Conservation (phyloP, 2,329 filamentous ascomycete genomes). For the Aspergillus flavus region DNA sequence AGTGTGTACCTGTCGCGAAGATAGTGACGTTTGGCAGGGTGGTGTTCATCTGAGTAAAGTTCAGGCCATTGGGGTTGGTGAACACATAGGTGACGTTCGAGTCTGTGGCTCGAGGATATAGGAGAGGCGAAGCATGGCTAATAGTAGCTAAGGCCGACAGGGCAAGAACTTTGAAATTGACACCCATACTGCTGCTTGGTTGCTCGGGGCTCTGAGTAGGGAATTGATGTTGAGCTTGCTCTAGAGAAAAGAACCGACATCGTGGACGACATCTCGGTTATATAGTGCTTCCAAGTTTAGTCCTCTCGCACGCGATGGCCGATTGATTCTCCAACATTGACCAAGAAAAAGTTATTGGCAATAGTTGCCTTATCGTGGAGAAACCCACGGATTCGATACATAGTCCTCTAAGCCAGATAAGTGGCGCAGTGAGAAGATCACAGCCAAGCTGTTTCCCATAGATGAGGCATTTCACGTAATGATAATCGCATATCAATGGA, state of each 20-base stretch:
- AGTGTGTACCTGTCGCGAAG: conserved; percentile 23
- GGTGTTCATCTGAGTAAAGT: conserved; percentile 30
- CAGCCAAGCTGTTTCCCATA: neutral
- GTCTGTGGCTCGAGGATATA: conserved; percentile 19
- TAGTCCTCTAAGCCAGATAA: neutral
- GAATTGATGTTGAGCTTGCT: neutral
- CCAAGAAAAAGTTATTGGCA: neutral
- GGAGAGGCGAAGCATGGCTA: conserved; percentile 25
- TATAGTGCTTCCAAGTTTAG: neutral
- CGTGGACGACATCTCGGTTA: neutral
- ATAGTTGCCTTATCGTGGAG: conserved; percentile 1
- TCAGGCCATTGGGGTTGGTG: conserved; percentile 30
- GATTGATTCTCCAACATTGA: neutral
- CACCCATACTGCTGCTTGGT: conserved; percentile 16
- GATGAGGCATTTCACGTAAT: conserved; percentile 9
- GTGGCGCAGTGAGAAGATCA: neutral
- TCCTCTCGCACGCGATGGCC: neutral
- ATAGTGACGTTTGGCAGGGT: conserved; percentile 30
- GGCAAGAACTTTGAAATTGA: conserved; percentile 19
- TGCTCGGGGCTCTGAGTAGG: neutral
- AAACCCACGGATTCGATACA: neutral
- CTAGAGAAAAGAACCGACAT: neutral
- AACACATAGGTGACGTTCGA: conserved; percentile 23
- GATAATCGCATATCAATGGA: conserved; percentile 6
- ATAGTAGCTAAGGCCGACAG: conserved; percentile 22